Percentiles rank a stretch among this genome's conserved stretches.
Conservation (phyloP, 2,329 filamentous ascomycete species). For the Verticillium zaregamsianum region DNA sequence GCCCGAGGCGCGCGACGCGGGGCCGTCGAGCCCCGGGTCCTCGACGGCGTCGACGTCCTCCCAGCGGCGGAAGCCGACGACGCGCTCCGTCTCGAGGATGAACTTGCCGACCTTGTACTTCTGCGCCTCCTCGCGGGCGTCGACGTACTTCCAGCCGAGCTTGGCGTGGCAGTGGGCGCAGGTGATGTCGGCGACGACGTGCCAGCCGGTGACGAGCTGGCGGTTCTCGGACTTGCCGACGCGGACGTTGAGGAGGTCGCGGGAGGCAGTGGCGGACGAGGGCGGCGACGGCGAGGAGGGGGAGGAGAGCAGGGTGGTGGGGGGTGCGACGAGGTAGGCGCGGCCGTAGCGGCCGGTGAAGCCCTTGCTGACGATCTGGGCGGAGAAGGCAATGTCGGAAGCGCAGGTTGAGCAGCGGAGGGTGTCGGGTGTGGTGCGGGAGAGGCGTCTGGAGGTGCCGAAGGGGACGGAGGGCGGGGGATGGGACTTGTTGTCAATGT, state of each 20-base stretch:
- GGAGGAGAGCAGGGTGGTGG: constrained; percentile 13
- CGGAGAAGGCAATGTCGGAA: constrained; percentile 55
- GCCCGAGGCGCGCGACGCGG: background rate
- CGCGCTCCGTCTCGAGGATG: constrained; percentile 59
- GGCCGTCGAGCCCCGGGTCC: background rate
- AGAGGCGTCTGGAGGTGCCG: constrained; percentile 23
- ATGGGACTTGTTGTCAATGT: background rate
- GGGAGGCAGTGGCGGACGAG: background rate
- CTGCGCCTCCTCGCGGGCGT: constrained; percentile 55
- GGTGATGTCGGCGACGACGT: constrained; percentile 60
- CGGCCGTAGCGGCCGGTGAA: constrained; percentile 64
- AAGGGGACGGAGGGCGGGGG: background rate
- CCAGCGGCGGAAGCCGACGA: constrained; percentile 50
- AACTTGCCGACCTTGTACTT: constrained; percentile 67
- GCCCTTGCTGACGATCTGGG: constrained; percentile 61
- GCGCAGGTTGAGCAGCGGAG: constrained; percentile 56
- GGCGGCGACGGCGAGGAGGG: background rate
- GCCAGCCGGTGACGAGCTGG: constrained; percentile 57
- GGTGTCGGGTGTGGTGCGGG: constrained; percentile 46
- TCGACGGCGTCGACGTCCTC: constrained; percentile 33
- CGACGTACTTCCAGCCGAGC: constrained; percentile 66
- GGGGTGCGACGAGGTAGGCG: constrained; percentile 54
- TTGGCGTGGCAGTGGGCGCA: constrained; percentile 52
- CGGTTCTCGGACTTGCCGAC: constrained; percentile 51
- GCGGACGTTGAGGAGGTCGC: constrained; percentile 47